Base-by-base conservation (phyloP, 495 filamentous ascomycete species). In the Neurospora pannonica region DNA sequence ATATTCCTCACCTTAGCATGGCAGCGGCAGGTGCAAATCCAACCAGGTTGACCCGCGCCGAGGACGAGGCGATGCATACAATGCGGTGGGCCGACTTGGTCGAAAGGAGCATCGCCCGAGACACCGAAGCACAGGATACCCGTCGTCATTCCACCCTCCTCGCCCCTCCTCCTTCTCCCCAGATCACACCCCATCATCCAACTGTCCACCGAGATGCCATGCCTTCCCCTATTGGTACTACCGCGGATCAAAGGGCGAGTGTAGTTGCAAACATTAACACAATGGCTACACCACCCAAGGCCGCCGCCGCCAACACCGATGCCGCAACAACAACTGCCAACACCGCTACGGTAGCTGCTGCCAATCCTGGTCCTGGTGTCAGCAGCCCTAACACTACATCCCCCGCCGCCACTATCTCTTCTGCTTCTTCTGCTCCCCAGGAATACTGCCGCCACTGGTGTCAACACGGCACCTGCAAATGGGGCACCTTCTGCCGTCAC, bases 381-480 rank as follows among this genome's bases (percentile, higher is more conserved):
- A 43, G 5, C 71, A 42, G 13, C 46, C 6, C 40, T 28, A 28
- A 36, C 21, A 38, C 72, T 2, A 31, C 37, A n/a, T 9, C 67
- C n/a, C n/a, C n/a, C 15, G 28, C 54, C 3, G 8, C 13, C 24
- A 19, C 36, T 36, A 4, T 42, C 21, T 21, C 70, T n/a, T n/a
- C 11, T n/a, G 28, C 24, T n/a, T 9, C 54, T 4, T 9, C 54
- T 4, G 24, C 15, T 9, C 28, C 28, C 74, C 76, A 74, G 15
- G 76, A 78, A 10, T 80, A 80, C 79, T 87, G 85, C 79, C 80
- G 79, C 40, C 81, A 86, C 78, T 86, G 84, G 82, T 84, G 83
- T 77, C 77, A 77, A 62, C 73, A 83, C 67, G 84, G 84, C 43
- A 82, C 79, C 48, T 86, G 85, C 78, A 85, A 83, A 74, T 86